phyloP scores from a whole-genome alignment of 257 asterid species.

The Solanum tacnaense region DNA sequence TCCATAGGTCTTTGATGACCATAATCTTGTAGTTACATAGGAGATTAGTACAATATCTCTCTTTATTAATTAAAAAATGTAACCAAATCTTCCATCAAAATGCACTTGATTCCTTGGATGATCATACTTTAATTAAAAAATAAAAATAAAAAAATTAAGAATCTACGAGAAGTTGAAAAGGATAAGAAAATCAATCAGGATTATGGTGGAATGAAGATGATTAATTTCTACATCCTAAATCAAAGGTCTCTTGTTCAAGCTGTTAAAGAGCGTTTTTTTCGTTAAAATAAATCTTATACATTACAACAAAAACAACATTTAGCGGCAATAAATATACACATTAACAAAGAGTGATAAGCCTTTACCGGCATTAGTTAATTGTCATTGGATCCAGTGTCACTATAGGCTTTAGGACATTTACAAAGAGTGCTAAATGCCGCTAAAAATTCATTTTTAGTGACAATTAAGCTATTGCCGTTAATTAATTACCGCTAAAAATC shows the following conservation, averaged over 20 bases:
- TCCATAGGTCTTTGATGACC: neutral
- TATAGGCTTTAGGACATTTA: too few species aligned
- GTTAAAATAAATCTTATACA: neutral
- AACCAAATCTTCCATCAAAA: neutral
- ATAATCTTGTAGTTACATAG: neutral
- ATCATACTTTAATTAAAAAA: neutral
- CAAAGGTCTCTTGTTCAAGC: neutral
- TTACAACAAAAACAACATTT: too few species aligned
- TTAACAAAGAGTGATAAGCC: too few species aligned
- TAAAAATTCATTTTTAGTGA: too few species aligned
- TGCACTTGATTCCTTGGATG: neutral
- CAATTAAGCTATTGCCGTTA: too few species aligned
- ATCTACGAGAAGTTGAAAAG: neutral
- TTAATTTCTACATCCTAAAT: neutral
- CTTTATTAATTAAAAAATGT: neutral
- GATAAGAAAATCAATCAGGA: neutral
- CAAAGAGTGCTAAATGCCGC: too few species aligned
- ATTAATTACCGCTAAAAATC: too few species aligned
- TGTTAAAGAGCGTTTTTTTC: accelerated
- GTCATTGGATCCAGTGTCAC: too few species aligned
- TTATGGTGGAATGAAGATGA: neutral
- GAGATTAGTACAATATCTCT: neutral
- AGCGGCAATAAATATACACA: too few species aligned
- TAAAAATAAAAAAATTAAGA: neutral
- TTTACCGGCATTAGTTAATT: too few species aligned